These are phyloP conservation scores for Trichoderma harzianum DNA, from an alignment of 2,329 filamentous ascomycete species.

Conservation along the genomic window DNA sequence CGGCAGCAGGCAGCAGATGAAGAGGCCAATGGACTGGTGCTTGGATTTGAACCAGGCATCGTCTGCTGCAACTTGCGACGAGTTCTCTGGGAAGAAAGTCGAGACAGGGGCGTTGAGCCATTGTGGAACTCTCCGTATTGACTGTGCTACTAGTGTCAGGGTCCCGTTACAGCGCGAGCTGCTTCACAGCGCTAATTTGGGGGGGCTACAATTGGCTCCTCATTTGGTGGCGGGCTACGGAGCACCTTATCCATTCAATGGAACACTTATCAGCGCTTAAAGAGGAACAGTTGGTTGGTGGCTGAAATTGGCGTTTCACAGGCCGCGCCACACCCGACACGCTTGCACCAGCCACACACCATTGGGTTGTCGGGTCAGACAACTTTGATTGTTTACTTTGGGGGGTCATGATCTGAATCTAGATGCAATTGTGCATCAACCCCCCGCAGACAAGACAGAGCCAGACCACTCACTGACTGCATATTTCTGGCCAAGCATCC, in stretches of 20 bases:
- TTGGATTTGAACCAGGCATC: slow-evolving; percentile 32
- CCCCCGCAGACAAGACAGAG: not conserved
- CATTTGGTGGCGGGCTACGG: not conserved
- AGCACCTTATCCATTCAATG: not conserved
- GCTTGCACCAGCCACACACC: not conserved
- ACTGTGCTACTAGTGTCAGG: not conserved
- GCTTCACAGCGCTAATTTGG: not conserved
- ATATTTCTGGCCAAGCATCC: not conserved
- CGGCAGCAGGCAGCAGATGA: slow-evolving; percentile 15
- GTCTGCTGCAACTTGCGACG: slow-evolving; percentile 30
- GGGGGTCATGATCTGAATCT: not conserved
- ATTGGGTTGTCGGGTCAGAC: slow-evolving; percentile 26
- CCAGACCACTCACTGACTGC: not conserved
- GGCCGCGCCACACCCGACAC: slow-evolving; percentile 19
- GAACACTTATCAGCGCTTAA: not conserved
- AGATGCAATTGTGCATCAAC: slow-evolving; percentile 8
- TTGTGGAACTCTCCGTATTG: slow-evolving; percentile 10
- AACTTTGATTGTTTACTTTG: slow-evolving; percentile 29
- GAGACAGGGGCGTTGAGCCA: slow-evolving; percentile 2
- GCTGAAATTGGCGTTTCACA: not conserved
- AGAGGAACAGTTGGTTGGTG: not conserved
- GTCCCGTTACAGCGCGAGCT: not conserved
- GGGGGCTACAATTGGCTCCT: not conserved
- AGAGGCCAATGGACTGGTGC: slow-evolving; percentile 16
- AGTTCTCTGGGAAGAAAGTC: slow-evolving; percentile 15